Percentiles rank a stretch among this genome's conserved stretches.
phyloP scores from a whole-genome alignment of 768 basidiomycete species.

The Calocybe cyanea region DNA sequence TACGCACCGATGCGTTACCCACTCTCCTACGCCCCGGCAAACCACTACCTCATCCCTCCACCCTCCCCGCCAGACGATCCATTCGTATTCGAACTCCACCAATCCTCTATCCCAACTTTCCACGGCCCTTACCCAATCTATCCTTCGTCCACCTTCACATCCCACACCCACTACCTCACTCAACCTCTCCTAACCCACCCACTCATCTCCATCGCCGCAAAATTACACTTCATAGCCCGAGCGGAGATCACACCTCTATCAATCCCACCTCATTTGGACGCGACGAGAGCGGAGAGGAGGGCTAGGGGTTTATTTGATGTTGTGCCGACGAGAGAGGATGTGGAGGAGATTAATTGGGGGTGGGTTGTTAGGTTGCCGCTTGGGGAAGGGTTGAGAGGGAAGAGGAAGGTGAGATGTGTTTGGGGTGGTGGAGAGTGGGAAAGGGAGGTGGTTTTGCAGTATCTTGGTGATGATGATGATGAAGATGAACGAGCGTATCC shows the following conservation, averaged over 20 bases:
- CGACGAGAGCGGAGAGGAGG: conserved; percentile 23
- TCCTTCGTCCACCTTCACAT: conserved; percentile 22
- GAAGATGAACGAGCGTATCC: too few relatives aligned
- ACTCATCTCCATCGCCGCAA: conserved; percentile 53
- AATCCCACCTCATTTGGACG: conserved; percentile 37
- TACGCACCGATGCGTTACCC: conserved; percentile 55
- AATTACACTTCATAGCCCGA: conserved; percentile 58
- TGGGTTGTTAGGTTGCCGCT: conserved; percentile 27
- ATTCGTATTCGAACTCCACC: not conserved
- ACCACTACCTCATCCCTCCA: conserved; percentile 56
- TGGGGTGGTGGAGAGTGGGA: conserved; percentile 3
- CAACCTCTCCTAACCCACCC: conserved; percentile 33
- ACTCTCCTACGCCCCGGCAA: conserved; percentile 54
- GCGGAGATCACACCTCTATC: conserved; percentile 45
- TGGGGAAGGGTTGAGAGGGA: conserved; percentile 5
- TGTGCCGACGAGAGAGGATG: conserved; percentile 51
- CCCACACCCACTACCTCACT: conserved; percentile 30
- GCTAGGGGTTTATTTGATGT: conserved; percentile 17
- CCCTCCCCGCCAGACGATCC: conserved; percentile 11
- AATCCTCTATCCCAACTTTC: conserved; percentile 24
- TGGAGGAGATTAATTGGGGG: conserved; percentile 50
- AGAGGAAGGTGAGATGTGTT: not conserved
- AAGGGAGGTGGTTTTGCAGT: too few relatives aligned
- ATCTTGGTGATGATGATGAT: too few relatives aligned
- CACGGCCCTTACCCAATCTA: conserved; percentile 51